Conservation (phyloP, 2,329 filamentous ascomycete species). For the Aspergillus awamori region DNA sequence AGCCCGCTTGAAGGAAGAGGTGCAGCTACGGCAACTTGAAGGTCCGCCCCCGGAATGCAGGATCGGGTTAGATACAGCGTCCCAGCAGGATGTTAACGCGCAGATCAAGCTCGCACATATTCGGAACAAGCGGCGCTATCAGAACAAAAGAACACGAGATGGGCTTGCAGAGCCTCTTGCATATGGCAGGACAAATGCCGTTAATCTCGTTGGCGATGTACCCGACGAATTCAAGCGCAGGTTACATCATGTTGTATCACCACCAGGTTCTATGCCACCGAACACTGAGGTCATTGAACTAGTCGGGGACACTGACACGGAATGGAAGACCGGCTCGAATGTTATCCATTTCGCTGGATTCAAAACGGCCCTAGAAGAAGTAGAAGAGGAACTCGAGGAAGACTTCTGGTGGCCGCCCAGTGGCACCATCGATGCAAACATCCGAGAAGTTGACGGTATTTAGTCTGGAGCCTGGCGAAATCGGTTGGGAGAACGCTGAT, state of each 20-base stretch:
- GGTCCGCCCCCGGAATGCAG: slow-evolving; percentile 27
- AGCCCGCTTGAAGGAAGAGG: slow-evolving; percentile 30
- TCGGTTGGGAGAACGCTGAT: neutral
- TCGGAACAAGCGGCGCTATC: slow-evolving; percentile 29
- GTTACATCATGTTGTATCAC: slow-evolving; percentile 1
- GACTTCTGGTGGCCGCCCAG: slow-evolving; percentile 46
- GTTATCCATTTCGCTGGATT: neutral
- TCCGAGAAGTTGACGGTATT: slow-evolving; percentile 20
- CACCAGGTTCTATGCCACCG: slow-evolving; percentile 12
- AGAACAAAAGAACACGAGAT: slow-evolving; percentile 25
- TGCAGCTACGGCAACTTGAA: slow-evolving; percentile 36
- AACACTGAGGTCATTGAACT: slow-evolving; percentile 31
- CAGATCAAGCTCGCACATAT: slow-evolving; percentile 32
- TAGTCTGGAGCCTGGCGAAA: neutral
- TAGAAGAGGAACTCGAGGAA: slow-evolving; percentile 32
- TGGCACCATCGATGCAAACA: slow-evolving; percentile 35
- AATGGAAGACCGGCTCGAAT: slow-evolving; percentile 9
- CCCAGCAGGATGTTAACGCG: slow-evolving; percentile 22
- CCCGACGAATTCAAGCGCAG: slow-evolving; percentile 13
- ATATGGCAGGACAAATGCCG: slow-evolving; percentile 10
- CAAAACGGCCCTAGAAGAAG: neutral
- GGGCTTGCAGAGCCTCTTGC: neutral
- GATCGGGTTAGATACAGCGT: slow-evolving; percentile 22
- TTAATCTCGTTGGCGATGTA: slow-evolving; percentile 26
- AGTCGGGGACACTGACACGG: slow-evolving; percentile 28